Evolutionary conservation across 306 rosid species (phyloP), one percentile per base, ranked within the genome.

Genomic region (Clitoria ternatea): DNA sequence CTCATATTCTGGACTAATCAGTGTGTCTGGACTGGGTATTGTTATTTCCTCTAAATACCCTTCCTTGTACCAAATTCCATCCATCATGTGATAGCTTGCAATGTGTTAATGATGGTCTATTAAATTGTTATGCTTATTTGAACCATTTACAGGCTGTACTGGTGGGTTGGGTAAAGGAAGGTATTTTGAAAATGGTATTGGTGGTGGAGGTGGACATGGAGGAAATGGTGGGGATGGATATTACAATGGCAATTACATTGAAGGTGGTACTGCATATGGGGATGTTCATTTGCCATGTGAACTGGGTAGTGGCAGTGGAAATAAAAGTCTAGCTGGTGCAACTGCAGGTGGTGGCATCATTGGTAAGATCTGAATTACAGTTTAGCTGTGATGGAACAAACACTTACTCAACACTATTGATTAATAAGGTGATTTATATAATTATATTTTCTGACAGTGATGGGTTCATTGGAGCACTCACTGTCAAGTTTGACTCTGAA

Each of bases 241-340:
- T 80, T 94, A 82, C 61, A 54, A 82, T 36, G 97, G 95, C 13
- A 87, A 63, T 68, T 94, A 81, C 66, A 84, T 91, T 77, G 95
- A 91, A 13, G 99, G 99, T 8, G 99, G 99, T 76, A 65, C 40
- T 53, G 55, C 86, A 14, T 87, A 94, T 70, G 99, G 99, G 66
- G 82, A 94, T 86, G 89, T 78, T 61, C 91, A 88, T 77, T 78
- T 94, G 66, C 99, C 99, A 2, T 94, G 99, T 80, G 92, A 94
- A 80, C 99, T 94, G 72, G 99, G 99, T 47, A 94, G 99, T 61
- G 99, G 99, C 72, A 94, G 99, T 77, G 99, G 99, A 59, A 89
- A 94, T 84, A 81, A 59, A 68, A 94, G 87, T 67, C 48, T 85
- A 52, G 97, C 89, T 53, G 94, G 96, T 77, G 92, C 89, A 71